phyloP scores from a whole-genome alignment of 805 yeast species.

The Ogataea nakhonphanomensis region DNA sequence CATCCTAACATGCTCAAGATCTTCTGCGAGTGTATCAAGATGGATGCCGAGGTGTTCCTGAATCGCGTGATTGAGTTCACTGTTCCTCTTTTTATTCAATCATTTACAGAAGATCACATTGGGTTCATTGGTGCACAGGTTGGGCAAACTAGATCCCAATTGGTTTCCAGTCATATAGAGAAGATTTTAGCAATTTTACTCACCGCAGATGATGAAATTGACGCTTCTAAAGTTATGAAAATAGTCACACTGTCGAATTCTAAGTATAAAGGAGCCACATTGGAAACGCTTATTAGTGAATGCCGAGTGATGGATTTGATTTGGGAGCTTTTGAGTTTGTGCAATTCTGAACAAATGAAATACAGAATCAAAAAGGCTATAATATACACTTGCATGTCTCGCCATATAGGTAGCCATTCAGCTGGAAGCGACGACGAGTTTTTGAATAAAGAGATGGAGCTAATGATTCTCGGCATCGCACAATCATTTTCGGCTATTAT shows the following conservation, averaged over 20 bases:
- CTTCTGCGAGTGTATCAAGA: conserved; percentile 62
- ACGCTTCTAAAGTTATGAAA: conserved; percentile 47
- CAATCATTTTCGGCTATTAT: conserved; percentile 78
- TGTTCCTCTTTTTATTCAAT: conserved; percentile 70
- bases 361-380: conserved; percentile 42
- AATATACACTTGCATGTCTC: conserved; percentile 23
- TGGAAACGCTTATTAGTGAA: conserved; percentile 32
- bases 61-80: conserved; percentile 68
- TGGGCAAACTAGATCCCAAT: conserved; percentile 41
- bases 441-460: conserved; percentile 45
- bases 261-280: conserved; percentile 35
- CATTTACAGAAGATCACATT: conserved; percentile 60
- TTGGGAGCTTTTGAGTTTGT: conserved; percentile 45
- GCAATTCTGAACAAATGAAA: conserved; percentile 28
- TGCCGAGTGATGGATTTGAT: conserved; percentile 26
- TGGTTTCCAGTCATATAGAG: conserved; percentile 48
- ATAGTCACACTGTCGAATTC: conserved; percentile 54
- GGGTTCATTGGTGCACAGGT: conserved; percentile 56
- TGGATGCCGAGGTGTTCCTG: conserved; percentile 59
- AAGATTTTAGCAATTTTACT: conserved; percentile 57
- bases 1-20: conserved; percentile 53
- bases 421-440: conserved; percentile 31
- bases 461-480: conserved; percentile 67
- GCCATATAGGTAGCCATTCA: conserved; percentile 18
- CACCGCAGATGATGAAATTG: conserved; percentile 46